Base-by-base conservation (phyloP, 208 protist genomes). In the Strigomonas culicis region DNA sequence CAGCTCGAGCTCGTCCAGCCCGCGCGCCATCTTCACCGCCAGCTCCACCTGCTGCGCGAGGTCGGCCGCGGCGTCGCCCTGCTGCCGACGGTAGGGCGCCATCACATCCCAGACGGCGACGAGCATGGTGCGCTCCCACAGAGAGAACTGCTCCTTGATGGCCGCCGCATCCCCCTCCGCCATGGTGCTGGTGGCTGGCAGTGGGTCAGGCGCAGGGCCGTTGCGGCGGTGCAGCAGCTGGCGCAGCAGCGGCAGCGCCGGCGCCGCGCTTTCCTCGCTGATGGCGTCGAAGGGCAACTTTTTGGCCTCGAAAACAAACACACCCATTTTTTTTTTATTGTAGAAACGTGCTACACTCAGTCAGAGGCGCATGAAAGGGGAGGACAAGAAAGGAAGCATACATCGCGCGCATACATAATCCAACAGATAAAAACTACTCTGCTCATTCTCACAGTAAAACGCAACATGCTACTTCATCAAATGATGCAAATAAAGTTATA, bases 301-400 rank as follows among this genome's bases (percentile, higher is more conserved):
- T 24, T 74, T 63, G 15, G 84, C 84, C 59, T 91, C 84, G 64
- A 92, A 92, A 0, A 94, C 88, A 66, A 88, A 88, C 0, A 78
- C 70, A 80, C 91, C 90, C 25, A 4, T 25, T 15, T 24, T 39
- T 39, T 39, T 39, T 39, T 39, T 39, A 13, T 39, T n/a, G n/a
- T n/a, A n/a, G n/a, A n/a, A n/a, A n/a, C n/a, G n/a, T n/a, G n/a
- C n/a, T n/a, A n/a, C n/a, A n/a, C n/a, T n/a, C n/a, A n/a, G n/a
- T n/a, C n/a, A n/a, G n/a, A n/a, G n/a, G n/a, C n/a, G n/a, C n/a
- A n/a, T n/a, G n/a, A n/a, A n/a, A n/a, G n/a, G n/a, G n/a, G n/a
- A n/a, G n/a, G n/a, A n/a, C n/a, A n/a, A n/a, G n/a, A n/a, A n/a
- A n/a, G n/a, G n/a, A n/a, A n/a, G n/a, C n/a, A n/a, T n/a, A n/a